Conservation (phyloP, 1,139 yeast genomes). For the Zygoascus hellenicus region DNA sequence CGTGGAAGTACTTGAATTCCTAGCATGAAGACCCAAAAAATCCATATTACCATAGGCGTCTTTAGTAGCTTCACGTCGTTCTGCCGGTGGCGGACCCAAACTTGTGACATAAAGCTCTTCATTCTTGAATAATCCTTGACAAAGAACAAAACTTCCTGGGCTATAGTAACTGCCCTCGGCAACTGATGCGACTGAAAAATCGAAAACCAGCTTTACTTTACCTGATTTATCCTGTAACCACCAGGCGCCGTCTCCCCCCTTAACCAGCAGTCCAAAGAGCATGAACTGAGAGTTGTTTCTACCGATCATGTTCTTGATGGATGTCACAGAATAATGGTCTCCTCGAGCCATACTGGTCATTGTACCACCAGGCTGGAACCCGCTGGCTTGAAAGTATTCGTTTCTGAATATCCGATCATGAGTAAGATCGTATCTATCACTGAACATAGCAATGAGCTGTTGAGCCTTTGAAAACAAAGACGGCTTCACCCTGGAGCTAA, state of each 20-base stretch:
- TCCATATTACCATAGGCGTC: conserved; percentile 77
- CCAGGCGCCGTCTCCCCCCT: conserved; percentile 61
- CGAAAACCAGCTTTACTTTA: conserved; percentile 60
- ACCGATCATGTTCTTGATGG: conserved; percentile 79
- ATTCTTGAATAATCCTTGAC: conserved; percentile 71
- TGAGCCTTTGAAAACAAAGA: conserved; percentile 33
- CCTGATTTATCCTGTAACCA: conserved; percentile 80
- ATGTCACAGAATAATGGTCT: conserved; percentile 52
- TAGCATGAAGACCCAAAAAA: conserved; percentile 57
- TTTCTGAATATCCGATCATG: conserved; percentile 70
- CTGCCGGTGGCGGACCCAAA: conserved; percentile 86
- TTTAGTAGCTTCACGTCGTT: conserved; percentile 56
- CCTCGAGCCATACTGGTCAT: conserved; percentile 14
- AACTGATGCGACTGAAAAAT: conserved; percentile 44
- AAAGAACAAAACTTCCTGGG: conserved; percentile 73
- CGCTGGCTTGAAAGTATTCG: conserved; percentile 54
- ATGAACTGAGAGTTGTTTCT: conserved; percentile 72
- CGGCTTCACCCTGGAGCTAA: conserved; percentile 22
- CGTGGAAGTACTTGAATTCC: conserved; percentile 23
- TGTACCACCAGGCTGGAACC: conserved; percentile 28
- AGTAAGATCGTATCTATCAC: conserved; percentile 53
- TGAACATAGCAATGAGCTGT: conserved; percentile 33
- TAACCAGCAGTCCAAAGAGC: conserved; percentile 67
- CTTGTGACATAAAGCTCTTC: conserved; percentile 71
- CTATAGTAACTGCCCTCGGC: conserved; percentile 65